A percentile compares a stretch with the other conserved stretches of the same genome.
Conservation (phyloP, 2,329 filamentous ascomycete species). For the Botrytis elliptica region DNA sequence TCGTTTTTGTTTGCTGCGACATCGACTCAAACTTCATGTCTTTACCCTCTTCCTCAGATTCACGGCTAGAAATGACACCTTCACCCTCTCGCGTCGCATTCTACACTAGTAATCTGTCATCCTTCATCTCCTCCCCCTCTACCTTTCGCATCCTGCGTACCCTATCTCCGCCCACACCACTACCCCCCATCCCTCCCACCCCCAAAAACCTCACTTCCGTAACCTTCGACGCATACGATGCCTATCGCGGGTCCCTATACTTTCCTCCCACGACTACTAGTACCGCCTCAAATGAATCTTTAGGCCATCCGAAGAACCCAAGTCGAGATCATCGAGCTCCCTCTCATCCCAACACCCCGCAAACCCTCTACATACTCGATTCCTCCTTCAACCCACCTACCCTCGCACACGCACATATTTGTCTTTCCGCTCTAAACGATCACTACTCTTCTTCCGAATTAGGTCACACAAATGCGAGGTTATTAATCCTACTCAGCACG, state of each 20-base stretch:
- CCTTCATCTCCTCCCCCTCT: constrained; percentile 32
- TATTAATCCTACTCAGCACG: constrained; percentile 60
- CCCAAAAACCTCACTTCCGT: constrained; percentile 1
- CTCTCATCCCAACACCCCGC: constrained; percentile 28
- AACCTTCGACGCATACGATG: neutral
- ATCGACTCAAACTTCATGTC: neutral
- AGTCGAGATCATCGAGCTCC: neutral
- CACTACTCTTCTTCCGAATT: constrained; percentile 28
- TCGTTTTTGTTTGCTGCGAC: neutral
- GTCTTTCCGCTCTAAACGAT: constrained; percentile 45
- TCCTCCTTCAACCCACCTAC: constrained; percentile 70
- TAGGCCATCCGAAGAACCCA: neutral
- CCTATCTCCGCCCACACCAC: constrained; percentile 20
- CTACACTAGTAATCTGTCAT: constrained; percentile 30
- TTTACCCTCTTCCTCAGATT: neutral
- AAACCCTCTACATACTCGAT: constrained; percentile 58
- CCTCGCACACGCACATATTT: constrained; percentile 58
- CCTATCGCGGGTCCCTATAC: neutral
- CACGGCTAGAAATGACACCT: neutral
- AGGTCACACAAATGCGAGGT: constrained; percentile 36
- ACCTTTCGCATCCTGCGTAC: constrained; percentile 36
- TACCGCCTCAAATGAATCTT: neutral
- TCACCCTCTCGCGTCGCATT: neutral
- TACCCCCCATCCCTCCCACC: constrained; percentile 44
- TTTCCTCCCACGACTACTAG: neutral